Evolutionary conservation across 2,329 filamentous ascomycete genomes (phyloP), one percentile per base, ranked within the genome.

Genomic region (Aspergillus awamori): DNA sequence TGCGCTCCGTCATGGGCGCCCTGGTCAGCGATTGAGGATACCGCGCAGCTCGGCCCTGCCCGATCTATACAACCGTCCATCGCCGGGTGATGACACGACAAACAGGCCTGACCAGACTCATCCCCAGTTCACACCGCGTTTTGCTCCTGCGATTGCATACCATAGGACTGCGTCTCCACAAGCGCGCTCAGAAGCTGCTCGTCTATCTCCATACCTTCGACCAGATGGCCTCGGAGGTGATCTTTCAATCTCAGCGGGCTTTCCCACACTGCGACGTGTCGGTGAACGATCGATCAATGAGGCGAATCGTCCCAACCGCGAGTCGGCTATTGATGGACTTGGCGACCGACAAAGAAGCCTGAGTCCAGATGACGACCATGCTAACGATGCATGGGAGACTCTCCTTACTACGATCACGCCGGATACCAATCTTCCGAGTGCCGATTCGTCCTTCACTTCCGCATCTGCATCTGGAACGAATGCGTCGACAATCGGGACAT

Each of bases 261-360:
- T 71, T 38, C 75, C 73, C 8, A 65, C 72, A 28, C 57, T 73
- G 33, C 70, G 74, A 47, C 72, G 77, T 33, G 72, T 78, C 59
- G 72, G 74, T 36, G 72, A 76, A 64, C 72, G 73, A 38, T 71
- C 70, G 28, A 66, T 71, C 22, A 69, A 67, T 38, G 67, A 69
- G 36, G 64, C 65, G 45, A 66, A 57, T 26, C 63, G 67, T 51
- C 41, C 67, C 20, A 60, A 57, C 47, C 67, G 63, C 5, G 69
- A 69, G 17, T 57, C 71, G 13, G 59, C 62, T 54, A 64, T 89
- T 1, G 89, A 96, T 75, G 92, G 92, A 4, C 84, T 97, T 15
- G 93, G 92, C 39, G 92, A 97, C 76, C 89, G 93, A 61, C 86
- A 92, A 64, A 87, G 92, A 67, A 96, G 92, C 74, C 79, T 92